These are phyloP conservation scores for Cladosporium sp. DNA, from an alignment of 2,329 filamentous ascomycete genomes.

Conservation along the genomic window DNA sequence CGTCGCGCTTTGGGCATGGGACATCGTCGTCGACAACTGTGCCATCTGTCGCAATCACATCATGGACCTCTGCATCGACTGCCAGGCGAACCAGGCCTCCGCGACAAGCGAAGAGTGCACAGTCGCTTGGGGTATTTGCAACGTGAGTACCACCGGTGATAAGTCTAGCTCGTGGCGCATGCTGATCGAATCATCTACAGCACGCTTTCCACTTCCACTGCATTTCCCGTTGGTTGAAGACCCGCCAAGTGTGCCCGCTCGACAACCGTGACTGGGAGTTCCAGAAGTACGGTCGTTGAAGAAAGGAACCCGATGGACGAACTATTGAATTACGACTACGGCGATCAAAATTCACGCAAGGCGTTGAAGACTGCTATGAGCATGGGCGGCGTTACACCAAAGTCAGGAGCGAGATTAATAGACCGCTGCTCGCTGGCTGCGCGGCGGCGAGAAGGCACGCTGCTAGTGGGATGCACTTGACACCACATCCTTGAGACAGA, in stretches of 20 bases:
- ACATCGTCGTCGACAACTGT: constrained; percentile 99
- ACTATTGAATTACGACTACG: constrained; percentile 1
- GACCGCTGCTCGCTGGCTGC: too few species aligned
- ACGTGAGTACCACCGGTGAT: constrained; percentile 56
- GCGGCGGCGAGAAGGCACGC: too few species aligned
- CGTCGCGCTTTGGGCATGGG: constrained; percentile 97
- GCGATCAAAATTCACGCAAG: background rate
- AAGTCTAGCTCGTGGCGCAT: background rate
- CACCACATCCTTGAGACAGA: background rate
- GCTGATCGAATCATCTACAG: constrained; percentile 41
- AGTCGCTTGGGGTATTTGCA: constrained; percentile 98
- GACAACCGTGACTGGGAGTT: constrained; percentile 99
- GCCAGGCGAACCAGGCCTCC: constrained; percentile 96
- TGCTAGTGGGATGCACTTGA: background rate
- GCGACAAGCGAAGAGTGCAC: constrained; percentile 97
- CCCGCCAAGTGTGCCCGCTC: constrained; percentile 93
- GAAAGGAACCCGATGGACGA: background rate
- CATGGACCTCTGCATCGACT: constrained; percentile 99
- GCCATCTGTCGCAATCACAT: constrained; percentile 99
- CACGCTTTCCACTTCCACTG: constrained; percentile 99
- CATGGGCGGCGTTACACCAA: constrained; percentile 2
- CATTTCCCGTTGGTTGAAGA: constrained; percentile 98
- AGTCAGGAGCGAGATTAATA: too few species aligned
- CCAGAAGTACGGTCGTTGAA: constrained; percentile 85
- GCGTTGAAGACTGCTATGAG: constrained; percentile 1